These are phyloP conservation scores for Tephrocybe sp. DNA, from an alignment of 768 basidiomycete species.

Conservation along the genomic window DNA sequence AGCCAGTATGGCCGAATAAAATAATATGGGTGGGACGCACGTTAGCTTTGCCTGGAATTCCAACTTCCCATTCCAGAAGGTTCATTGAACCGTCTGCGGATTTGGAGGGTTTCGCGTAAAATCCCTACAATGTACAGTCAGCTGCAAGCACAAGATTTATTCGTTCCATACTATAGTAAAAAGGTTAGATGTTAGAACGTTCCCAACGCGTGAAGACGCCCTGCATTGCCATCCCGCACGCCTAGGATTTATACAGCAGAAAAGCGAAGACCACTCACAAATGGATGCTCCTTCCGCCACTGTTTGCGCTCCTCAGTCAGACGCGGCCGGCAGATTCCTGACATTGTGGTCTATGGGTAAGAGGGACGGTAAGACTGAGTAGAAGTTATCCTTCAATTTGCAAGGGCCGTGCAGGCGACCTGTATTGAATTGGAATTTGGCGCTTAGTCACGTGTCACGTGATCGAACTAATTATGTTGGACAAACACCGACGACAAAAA, in stretches of 20 bases:
- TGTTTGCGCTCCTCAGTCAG: conserved; percentile 97
- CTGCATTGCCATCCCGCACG: neutral
- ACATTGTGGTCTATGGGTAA: conserved; percentile 47
- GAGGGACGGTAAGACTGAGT: neutral
- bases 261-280: conserved; percentile 60
- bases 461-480: too few species aligned
- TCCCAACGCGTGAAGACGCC: conserved; percentile 8
- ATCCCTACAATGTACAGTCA: conserved; percentile 62
- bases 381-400: conserved; percentile 5
- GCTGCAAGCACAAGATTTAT: conserved; percentile 4
- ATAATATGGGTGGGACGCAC: conserved; percentile 49
- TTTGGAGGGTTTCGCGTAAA: conserved; percentile 94
- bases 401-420: conserved; percentile 1
- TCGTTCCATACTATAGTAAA: conserved; percentile 1
- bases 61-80: conserved; percentile 97
- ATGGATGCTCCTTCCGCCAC: conserved; percentile 99
- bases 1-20: neutral
- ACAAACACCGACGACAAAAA: too few species aligned
- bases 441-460: conserved; percentile 17
- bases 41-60: conserved; percentile 89
- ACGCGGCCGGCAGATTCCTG: conserved; percentile 91
- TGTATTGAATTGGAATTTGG: conserved; percentile 6
- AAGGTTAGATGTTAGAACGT: too few species aligned
- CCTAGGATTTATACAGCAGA: neutral
- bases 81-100: conserved; percentile 92